These are phyloP conservation scores for Capsicum rhomboideum DNA, from an alignment of 257 asterid genomes.

Conservation along the genomic window DNA sequence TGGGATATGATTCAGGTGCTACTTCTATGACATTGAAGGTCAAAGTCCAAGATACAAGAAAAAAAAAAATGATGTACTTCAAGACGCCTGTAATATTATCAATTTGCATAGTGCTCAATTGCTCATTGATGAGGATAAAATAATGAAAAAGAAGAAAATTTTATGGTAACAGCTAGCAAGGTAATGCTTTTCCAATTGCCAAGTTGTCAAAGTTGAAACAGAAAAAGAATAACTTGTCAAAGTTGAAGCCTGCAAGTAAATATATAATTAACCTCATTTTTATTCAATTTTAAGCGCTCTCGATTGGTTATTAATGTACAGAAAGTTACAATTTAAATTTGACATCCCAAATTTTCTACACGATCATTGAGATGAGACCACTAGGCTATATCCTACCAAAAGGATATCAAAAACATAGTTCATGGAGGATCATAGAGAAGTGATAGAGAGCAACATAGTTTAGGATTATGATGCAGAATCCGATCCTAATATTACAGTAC, in stretches of 20 bases:
- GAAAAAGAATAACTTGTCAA: not conserved
- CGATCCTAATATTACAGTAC: no score
- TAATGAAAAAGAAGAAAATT: not conserved
- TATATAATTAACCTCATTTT: not conserved
- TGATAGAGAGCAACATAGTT: no score
- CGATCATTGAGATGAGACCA: no score
- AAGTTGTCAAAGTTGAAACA: not conserved
- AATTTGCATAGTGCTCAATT: not conserved
- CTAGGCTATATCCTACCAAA: no score
- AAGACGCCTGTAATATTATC: not conserved
- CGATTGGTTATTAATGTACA: no score
- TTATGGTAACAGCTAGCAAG: not conserved
- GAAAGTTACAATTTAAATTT: no score
- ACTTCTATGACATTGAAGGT: not conserved
- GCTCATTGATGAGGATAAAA: not conserved
- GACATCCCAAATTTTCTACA: no score
- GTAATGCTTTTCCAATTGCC: not conserved
- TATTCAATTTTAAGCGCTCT: not conserved
- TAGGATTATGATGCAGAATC: no score
- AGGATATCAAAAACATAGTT: no score
- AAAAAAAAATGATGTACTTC: not conserved
- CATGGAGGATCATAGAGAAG: no score
- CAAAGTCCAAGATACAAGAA: not conserved
- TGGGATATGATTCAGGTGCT: not conserved
- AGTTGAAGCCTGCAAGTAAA: not conserved